Evolutionary conservation across 371 early-diverging fungal species (phyloP), one percentile per base, ranked within the genome.

Genomic region (Mucor circinelloides): DNA sequence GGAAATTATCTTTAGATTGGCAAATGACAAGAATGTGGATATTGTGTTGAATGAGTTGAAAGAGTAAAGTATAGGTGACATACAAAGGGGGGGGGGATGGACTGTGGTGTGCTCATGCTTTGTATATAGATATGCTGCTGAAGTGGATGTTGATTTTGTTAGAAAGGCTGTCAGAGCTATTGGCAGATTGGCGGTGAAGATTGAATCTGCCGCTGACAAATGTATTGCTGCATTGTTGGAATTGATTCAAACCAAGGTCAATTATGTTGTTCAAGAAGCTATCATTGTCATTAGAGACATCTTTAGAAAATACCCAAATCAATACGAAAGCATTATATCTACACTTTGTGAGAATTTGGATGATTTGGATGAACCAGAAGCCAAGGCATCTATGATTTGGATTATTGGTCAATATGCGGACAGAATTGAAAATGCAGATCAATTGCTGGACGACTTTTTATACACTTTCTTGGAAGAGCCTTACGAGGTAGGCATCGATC

Each of bases 131-230:
- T 95, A 97, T 71, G 93, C 97, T 28, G 85, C 91, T 28, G 98
- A 98, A 77, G 93, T 96, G 1, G 98, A 97, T 76, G 93, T 97
- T 8, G 96, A 95, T 75, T 96, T 97, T 88, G 96, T 95, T n/a
- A 82, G 96, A 68, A 94, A 93, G 73, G 88, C 96, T 3, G 94
- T 98, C 25, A 84, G 93, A n/a, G 89, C 92, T 4, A 96, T 98
- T 73, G 97, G 97, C 25, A 88, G 95, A 59, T 89, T 94, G 57
- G 98, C 98, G 3, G 90, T 97, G 70, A 94, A 96, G 80, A 89
- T 96, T 66, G 91, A 91, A 69, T 75, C 76, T 50, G 87, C 93
- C 0, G 89, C 98, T 17, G 94, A 95, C 67, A 73, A 87, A 44
- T 96, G 97, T 71, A 90, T 98, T 59, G 82, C 89, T n/a, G 89